Percentiles rank a stretch among this genome's conserved stretches.
Evolutionary conservation across 2,329 filamentous ascomycete species (phyloP).

Genomic region (Lachnellula willkommii): DNA sequence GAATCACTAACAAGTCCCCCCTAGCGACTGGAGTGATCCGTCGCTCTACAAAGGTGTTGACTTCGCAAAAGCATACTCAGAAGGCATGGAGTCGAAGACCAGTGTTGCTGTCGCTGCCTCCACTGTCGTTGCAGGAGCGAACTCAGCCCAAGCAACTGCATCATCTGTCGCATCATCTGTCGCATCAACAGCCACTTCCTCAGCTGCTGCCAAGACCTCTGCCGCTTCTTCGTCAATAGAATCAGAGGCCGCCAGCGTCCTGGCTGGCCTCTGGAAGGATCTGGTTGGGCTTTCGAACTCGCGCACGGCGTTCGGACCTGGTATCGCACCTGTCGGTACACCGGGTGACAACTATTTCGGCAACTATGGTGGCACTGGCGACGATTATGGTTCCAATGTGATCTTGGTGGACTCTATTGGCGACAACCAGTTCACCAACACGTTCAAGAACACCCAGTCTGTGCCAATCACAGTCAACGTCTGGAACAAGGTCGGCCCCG

Average conservation of each 20-base stretch:
- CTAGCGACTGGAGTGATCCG: slow-evolving; percentile 23
- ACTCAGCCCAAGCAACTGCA: slow-evolving; percentile 1
- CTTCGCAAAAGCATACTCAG: slow-evolving; percentile 24
- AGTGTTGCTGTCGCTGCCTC: not conserved
- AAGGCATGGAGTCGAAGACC: slow-evolving; percentile 14
- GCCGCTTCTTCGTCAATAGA: not conserved
- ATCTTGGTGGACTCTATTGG: slow-evolving; percentile 21
- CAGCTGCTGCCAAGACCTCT: slow-evolving; percentile 2
- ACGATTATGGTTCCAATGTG: slow-evolving; percentile 25
- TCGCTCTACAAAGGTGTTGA: slow-evolving; percentile 20
- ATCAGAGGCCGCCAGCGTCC: not conserved
- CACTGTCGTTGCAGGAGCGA: slow-evolving; percentile 1
- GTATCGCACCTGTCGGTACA: not conserved
- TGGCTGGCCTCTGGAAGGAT: slow-evolving; percentile 5
- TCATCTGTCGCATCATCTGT: not conserved
- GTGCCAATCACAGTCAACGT: slow-evolving; percentile 22
- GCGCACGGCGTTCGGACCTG: slow-evolving; percentile 17
- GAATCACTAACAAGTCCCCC: not conserved
- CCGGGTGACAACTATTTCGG: slow-evolving; percentile 15
- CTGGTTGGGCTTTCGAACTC: slow-evolving; percentile 24
- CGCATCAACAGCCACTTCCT: not conserved
- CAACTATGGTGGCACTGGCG: slow-evolving; percentile 22
- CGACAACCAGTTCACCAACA: slow-evolving; percentile 24
- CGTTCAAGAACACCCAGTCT: slow-evolving; percentile 23
- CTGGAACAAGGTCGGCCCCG: slow-evolving; percentile 28